Evolutionary conservation across 208 protist genomes (phyloP), one percentile per base, ranked within the genome.

Genomic region (Trypanosoma vivax): DNA sequence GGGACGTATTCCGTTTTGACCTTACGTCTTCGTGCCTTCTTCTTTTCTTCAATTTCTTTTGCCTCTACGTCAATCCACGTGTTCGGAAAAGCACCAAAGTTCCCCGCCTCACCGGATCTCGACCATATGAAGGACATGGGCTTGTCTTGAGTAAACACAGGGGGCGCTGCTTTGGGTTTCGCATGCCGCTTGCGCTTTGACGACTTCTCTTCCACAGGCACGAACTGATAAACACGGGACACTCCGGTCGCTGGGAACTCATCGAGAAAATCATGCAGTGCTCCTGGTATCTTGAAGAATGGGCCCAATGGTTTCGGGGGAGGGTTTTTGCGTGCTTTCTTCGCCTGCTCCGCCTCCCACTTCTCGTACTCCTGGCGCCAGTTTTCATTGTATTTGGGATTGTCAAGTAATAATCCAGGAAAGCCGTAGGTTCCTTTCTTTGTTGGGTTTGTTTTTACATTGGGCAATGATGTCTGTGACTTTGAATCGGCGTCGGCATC

Each of bases 351-450:
- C 31, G 51, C 42, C 45, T 69, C 70, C 30, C 18, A 40, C 13
- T 61, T 50, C 18, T 71, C 48, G 16, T 46, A 37, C 10, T 71
- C 56, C 31, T 53, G 19, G 13, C 37, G 38, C 80, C 73, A 84
- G 54, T 82, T 72, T 14, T 90, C 76, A 65, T 87, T 78, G 68
- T 90, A 89, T 16, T 56, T 42, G 18, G 62, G 52, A 41, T 78
- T 80, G 33, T 66, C 61, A 19, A 94, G 70, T 19, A 89, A 62
- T 39, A 75, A 46, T 11, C 86, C 86, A 2, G 79, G 73, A 28
- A 66, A 61, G 45, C 86, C 86, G 52, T 89, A 94, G 9, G 83
- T 90, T 29, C 86, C 86, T 68, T 89, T 94, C 65, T 90, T 90
- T 1, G 62, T 5, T 0, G 67, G 83, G 29, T 70, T 73, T 6